phyloP scores from a whole-genome alignment of 345 rosid species.

The Eucalyptus polybractea region DNA sequence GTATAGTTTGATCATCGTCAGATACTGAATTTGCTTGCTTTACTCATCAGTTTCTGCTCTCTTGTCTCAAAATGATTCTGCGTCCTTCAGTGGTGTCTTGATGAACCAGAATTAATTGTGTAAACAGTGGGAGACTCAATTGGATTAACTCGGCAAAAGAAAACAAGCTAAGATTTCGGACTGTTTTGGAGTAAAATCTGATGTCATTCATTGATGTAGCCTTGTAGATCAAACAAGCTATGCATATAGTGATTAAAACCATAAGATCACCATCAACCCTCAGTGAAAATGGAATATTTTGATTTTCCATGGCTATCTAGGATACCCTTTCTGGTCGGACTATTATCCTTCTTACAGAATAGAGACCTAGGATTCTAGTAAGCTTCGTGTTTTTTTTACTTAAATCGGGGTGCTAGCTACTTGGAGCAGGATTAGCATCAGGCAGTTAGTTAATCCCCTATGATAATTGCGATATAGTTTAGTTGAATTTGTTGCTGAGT shows the following conservation, averaged over 20 bases:
- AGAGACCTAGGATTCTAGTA: not conserved
- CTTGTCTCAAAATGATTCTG: not conserved
- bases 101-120: not conserved
- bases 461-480: not conserved
- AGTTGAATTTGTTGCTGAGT: not conserved
- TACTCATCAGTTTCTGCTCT: not conserved
- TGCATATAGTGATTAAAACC: constrained; percentile 2
- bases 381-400: not conserved
- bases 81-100: not conserved
- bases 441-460: not conserved
- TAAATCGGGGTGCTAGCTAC: not conserved
- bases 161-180: constrained; percentile 70
- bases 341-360: not conserved
- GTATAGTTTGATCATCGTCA: not conserved
- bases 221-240: not conserved
- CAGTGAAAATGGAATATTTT: not conserved
- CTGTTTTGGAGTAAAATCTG: constrained; percentile 5
- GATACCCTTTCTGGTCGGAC: not conserved
- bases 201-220: not conserved
- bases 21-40: not conserved
- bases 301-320: not conserved
- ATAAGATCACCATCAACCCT: not conserved
- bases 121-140: not conserved
- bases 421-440: not conserved
- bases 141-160: not conserved